phyloP scores from a whole-genome alignment of 768 basidiomycete genomes.

The Suillus spraguei region DNA sequence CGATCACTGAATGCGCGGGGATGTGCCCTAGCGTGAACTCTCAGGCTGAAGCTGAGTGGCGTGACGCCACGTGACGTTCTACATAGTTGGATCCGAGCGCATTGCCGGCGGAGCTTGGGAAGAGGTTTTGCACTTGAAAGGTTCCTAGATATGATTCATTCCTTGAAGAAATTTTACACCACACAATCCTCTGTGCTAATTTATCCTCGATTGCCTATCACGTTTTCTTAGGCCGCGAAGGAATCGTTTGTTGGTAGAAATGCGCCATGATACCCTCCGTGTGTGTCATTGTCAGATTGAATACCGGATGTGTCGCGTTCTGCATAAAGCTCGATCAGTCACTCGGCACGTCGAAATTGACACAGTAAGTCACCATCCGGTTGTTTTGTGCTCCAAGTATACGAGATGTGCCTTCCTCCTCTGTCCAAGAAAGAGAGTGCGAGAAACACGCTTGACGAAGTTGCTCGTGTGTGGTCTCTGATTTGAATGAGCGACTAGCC shows the following conservation, averaged over 20 bases:
- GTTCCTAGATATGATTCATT: not conserved
- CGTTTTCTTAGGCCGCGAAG: slow-evolving; percentile 29
- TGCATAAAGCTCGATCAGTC: slow-evolving; percentile 28
- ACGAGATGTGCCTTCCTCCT: slow-evolving; percentile 60
- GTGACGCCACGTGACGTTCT: not conserved
- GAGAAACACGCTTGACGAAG: slow-evolving; percentile 52
- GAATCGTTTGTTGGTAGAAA: slow-evolving; percentile 67
- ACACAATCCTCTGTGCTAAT: not conserved
- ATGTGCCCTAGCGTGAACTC: not conserved
- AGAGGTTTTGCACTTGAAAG: too few species aligned
- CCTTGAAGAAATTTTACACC: not conserved
- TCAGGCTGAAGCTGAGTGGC: not conserved
- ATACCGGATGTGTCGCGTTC: slow-evolving; percentile 84
- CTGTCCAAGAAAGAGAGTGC: slow-evolving; percentile 63
- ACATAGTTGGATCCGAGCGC: too few species aligned
- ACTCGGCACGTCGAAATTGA: not conserved
- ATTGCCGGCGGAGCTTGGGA: too few species aligned
- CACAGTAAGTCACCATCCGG: slow-evolving; percentile 52
- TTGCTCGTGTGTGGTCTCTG: slow-evolving; percentile 26
- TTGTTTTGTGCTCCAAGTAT: slow-evolving; percentile 64
- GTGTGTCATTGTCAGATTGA: slow-evolving; percentile 74
- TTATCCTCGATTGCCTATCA: not conserved
- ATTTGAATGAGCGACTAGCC: not conserved
- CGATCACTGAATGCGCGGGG: not conserved
- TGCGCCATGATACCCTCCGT: slow-evolving; percentile 66